Evolutionary conservation across 148 eudicot genomes (phyloP), one percentile per base, ranked within the genome.

Genomic region (Rhododendron ferrugineum): DNA sequence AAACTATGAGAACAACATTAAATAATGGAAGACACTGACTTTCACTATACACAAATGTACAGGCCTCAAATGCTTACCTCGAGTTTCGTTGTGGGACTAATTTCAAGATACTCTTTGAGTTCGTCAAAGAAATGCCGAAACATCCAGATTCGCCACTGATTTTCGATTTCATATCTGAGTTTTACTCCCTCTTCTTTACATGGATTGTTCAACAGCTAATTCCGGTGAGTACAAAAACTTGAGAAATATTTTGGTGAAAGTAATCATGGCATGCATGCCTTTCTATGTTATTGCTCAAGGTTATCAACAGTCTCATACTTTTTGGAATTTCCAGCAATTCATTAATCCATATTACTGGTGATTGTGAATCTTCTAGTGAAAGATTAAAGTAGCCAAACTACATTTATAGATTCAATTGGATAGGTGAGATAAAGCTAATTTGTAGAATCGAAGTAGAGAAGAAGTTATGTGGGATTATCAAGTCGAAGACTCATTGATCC

Each of bases 101-200:
- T 72, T 81, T 90, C 30, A 88, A 87, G 86, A 90, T 95, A 85
- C 88, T 89, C 34, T 90, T 95, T 78, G 94, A 95, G 82, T 97
- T 93, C 85, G 90, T 93, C 83, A 97, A 94, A 89, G 98, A 97
- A 90, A 97, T 94, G 99, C 99, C 99, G 40, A 94, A 94, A 82
- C 93, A 92, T 79, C 93, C 85, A 86, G 89, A 93, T 82, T 15
- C 3, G 3, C 77, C 79, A 66, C 82, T 89, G 10, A 86, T 90
- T 74, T 46, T 90, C 50, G 96, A 93, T 90, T 84, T 94, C 47
- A 78, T 96, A 32, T 90, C 95, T 90, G 88, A 90, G 16, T 93
- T 93, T 49, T 90, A 94, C 78, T 88, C 94, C 18, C 91, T 93
- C 58, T 96, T 96, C 86, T 93, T 91, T 79, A 91, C 97, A 72